Percentiles rank a stretch among this genome's conserved stretches.
phyloP scores from a whole-genome alignment of 305 asterid species.

The Fraxinus nigra region DNA sequence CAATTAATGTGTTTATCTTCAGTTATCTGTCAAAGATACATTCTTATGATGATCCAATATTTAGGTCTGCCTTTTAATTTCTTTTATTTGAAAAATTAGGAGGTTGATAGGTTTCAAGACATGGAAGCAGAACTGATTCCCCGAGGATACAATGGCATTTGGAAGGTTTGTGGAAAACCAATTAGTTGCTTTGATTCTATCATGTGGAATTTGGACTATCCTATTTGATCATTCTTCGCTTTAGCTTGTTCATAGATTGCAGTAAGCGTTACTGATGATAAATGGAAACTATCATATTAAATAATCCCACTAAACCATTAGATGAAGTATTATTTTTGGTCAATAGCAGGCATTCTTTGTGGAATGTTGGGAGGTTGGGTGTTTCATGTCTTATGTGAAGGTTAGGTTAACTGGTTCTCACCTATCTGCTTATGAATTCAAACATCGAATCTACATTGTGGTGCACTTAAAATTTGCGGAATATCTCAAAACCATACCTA shows the following conservation, averaged over 20 bases:
- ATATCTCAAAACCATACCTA: not conserved
- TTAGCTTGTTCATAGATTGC: not conserved
- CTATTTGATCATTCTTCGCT: conserved; percentile 14
- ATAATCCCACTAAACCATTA: conserved; percentile 13
- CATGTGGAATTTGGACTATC: conserved; percentile 3
- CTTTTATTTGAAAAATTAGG: conserved; percentile 48
- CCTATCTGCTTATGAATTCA: not conserved
- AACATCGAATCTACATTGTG: not conserved
- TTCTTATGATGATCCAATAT: conserved; percentile 11
- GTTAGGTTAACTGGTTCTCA: not conserved
- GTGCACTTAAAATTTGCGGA: not conserved
- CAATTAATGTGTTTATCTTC: not conserved
- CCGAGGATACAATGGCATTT: conserved; percentile 85
- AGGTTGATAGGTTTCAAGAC: conserved; percentile 93
- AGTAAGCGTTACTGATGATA: not conserved
- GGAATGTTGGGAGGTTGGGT: not conserved
- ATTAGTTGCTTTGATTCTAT: conserved; percentile 27
- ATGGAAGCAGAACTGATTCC: conserved; percentile 63
- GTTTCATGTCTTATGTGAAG: not conserved
- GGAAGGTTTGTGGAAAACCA: conserved; percentile 63
- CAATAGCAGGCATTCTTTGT: not conserved
- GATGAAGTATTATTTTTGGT: not conserved
- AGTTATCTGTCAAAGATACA: not conserved
- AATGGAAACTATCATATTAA: not conserved
- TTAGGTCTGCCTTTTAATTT: conserved; percentile 19